phyloP scores from a whole-genome alignment of 169 alveolate genomes.

The Amoebophrya sp. region DNA sequence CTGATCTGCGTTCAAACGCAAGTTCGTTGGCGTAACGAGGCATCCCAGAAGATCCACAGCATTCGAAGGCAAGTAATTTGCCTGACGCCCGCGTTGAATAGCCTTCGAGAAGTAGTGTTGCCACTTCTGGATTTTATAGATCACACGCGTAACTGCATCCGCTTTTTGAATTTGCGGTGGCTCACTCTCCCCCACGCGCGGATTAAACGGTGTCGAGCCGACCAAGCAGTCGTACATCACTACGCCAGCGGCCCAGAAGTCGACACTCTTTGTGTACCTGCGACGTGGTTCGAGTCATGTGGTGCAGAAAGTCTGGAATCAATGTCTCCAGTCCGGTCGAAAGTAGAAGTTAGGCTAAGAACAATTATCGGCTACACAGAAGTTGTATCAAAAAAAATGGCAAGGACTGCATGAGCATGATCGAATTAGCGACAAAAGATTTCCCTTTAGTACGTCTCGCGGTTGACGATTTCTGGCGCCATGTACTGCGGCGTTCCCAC shows the following conservation, averaged over 20 bases:
- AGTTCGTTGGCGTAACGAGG: neutral
- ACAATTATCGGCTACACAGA: too few relatives aligned
- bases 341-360: too few relatives aligned
- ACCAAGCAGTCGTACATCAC: slow-evolving; percentile 3
- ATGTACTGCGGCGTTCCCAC: slow-evolving; percentile 13
- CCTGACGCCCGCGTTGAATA: neutral
- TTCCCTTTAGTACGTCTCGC: too few relatives aligned
- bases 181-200: slow-evolving; percentile 12
- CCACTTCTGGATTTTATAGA: slow-evolving; percentile 7
- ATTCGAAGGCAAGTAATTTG: neutral
- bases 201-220: slow-evolving; percentile 2
- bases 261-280: neutral
- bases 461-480: neutral
- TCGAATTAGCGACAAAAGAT: too few relatives aligned
- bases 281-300: too few relatives aligned
- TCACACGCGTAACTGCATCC: neutral
- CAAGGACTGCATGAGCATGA: too few relatives aligned
- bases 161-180: neutral
- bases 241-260: slow-evolving; percentile 18
- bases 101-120: neutral
- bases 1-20: neutral
- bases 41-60: neutral
- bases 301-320: too few relatives aligned
- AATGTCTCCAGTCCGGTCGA: too few relatives aligned
- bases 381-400: too few relatives aligned